Evolutionary conservation across 2,329 filamentous ascomycete genomes (phyloP).

Genomic region (Hirsutella thompsonii): DNA sequence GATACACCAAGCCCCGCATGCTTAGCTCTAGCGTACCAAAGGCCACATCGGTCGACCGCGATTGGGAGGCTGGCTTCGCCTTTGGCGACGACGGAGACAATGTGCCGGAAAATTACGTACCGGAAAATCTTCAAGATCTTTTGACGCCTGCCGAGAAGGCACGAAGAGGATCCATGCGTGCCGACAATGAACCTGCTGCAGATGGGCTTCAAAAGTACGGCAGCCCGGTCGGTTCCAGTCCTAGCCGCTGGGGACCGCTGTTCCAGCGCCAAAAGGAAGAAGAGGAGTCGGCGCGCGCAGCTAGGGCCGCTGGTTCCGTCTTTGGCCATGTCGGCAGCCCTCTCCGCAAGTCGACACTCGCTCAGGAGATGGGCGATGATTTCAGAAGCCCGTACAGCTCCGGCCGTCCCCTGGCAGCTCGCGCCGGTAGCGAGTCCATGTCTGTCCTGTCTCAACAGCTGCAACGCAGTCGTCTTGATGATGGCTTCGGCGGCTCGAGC

Average conservation of each 20-base stretch:
- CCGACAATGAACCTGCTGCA: constrained; percentile 36
- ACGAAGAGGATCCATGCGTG: constrained; percentile 45
- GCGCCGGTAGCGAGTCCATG: constrained; percentile 37
- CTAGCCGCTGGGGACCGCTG: constrained; percentile 47
- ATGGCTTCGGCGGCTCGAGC: constrained; percentile 28
- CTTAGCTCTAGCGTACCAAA: constrained; percentile 57
- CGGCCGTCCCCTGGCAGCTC: constrained; percentile 20
- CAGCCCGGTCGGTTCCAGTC: constrained; percentile 45
- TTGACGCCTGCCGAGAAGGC: constrained; percentile 57
- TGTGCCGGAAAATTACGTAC: constrained; percentile 48
- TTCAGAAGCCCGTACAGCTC: constrained; percentile 22
- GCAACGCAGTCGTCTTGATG: constrained; percentile 43
- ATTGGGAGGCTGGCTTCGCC: constrained; percentile 57
- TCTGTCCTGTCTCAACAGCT: constrained; percentile 49
- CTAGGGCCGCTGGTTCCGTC: constrained; percentile 30
- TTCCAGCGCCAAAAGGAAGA: constrained; percentile 50
- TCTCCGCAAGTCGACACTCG: constrained; percentile 48
- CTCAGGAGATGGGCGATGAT: constrained; percentile 34
- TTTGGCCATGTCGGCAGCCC: constrained; percentile 57
- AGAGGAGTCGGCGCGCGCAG: constrained; percentile 30
- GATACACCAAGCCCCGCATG: constrained; percentile 54
- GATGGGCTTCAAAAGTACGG: constrained; percentile 44
- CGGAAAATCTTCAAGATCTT: constrained; percentile 54
- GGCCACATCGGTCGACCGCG: constrained; percentile 47
- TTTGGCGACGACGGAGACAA: constrained; percentile 64